Percentiles rank a stretch among this genome's conserved stretches.
Evolutionary conservation across 164 flowering plant species (phyloP).

Genomic region (Warburgia ugandensis): DNA sequence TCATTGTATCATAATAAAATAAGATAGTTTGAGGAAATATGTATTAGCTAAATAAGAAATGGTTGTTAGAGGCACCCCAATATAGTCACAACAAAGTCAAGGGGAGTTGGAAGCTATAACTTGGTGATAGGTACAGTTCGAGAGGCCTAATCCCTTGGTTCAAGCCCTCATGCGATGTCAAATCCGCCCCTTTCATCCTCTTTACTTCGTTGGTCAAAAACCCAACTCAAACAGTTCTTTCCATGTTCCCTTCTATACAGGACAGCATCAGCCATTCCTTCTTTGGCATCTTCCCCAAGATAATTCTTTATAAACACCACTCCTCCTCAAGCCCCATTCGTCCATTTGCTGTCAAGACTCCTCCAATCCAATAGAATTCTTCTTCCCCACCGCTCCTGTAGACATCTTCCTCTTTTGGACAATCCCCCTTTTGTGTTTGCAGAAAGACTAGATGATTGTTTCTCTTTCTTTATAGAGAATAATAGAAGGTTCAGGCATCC

Average conservation of each 20-base stretch:
- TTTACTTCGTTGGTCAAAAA: conserved; percentile 7
- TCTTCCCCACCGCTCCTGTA: conserved; percentile 1
- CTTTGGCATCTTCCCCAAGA: not conserved
- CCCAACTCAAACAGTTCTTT: not conserved
- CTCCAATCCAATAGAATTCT: conserved; percentile 12
- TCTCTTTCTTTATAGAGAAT: not conserved
- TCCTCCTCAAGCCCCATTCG: conserved; percentile 10
- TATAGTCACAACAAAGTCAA: too few relatives aligned
- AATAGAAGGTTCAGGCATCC: conserved; percentile 1
- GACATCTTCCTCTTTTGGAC: conserved; percentile 4
- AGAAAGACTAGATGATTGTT: conserved; percentile 1
- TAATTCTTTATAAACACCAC: conserved; percentile 11
- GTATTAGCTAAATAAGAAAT: too few relatives aligned
- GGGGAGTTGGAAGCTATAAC: not conserved
- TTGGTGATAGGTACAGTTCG: conserved; percentile 3
- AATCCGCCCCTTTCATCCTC: conserved; percentile 6
- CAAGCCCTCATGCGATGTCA: conserved; percentile 15
- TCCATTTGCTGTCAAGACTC: conserved; percentile 7
- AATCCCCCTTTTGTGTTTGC: not conserved
- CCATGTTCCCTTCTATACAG: not conserved
- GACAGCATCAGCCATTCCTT: conserved; percentile 3
- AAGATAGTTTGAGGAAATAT: too few relatives aligned
- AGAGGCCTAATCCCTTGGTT: conserved; percentile 8
- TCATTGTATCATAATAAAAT: too few relatives aligned
- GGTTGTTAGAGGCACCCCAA: too few relatives aligned